phyloP scores from a whole-genome alignment of 2,329 filamentous ascomycete species.

The Neocatenulostroma microsporum region DNA sequence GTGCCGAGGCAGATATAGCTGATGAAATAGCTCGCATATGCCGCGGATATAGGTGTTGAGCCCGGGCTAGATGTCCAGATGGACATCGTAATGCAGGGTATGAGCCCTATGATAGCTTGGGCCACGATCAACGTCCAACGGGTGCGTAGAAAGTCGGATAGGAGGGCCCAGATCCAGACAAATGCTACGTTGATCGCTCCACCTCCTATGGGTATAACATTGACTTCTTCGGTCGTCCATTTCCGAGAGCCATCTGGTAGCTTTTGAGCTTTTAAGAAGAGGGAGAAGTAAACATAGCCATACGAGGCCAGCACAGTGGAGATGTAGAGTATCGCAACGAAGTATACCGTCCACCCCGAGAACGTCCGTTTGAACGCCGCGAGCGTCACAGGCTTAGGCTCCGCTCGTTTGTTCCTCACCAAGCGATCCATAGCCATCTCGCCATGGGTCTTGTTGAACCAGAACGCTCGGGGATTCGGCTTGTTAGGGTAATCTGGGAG shows the following conservation, averaged over 20 bases:
- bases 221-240: conserved; percentile 41
- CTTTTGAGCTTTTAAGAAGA: conserved; percentile 37
- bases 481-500: conserved; percentile 34
- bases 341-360: conserved; percentile 39
- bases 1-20: conserved; percentile 43
- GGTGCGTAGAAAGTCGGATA: conserved; percentile 44
- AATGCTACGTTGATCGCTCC: conserved; percentile 44
- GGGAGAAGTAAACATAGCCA: conserved; percentile 40
- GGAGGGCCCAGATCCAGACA: conserved; percentile 47
- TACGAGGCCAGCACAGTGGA: conserved; percentile 41
- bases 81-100: too few relatives aligned
- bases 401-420: conserved; percentile 38
- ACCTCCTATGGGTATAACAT: conserved; percentile 44
- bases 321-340: conserved; percentile 40
- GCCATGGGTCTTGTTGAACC: conserved; percentile 39
- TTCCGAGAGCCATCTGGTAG: conserved; percentile 35
- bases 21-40: conserved; percentile 48
- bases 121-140: conserved; percentile 45
- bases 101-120: conserved; percentile 43
- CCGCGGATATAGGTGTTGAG: conserved; percentile 37
- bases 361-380: conserved; percentile 39
- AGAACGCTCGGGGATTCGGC: conserved; percentile 35
- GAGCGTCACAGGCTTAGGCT: too few relatives aligned
- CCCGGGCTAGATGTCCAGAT: conserved; percentile 45
- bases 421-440: conserved; percentile 39